Evolutionary conservation across 495 filamentous ascomycete species (phyloP).

Genomic region (Xylona heveae): DNA sequence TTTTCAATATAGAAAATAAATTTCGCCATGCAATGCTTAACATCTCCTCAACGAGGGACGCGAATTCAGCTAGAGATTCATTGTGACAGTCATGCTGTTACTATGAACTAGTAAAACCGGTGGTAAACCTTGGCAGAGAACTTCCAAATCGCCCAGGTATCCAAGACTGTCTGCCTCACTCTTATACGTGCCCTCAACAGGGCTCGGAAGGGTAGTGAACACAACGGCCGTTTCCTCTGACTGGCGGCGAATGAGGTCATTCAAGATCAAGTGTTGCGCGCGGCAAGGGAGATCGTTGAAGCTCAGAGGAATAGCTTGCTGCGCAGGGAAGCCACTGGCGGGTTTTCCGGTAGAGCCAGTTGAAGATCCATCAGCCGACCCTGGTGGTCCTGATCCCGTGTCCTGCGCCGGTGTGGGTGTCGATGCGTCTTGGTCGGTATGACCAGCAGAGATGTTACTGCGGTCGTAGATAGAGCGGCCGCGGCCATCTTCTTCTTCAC

Average conservation of each 20-base stretch:
- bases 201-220: conserved; percentile 65
- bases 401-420: conserved; percentile 7
- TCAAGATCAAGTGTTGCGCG: conserved; percentile 68
- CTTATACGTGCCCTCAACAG: conserved; percentile 48
- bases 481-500: conserved; percentile 1
- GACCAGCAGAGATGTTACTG: too few species aligned
- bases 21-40: too few species aligned
- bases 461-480: too few species aligned
- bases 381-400: too few species aligned
- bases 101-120: conserved; percentile 63
- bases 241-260: conserved; percentile 55
- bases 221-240: conserved; percentile 56
- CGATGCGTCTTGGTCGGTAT: too few species aligned
- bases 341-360: too few species aligned
- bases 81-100: conserved; percentile 82
- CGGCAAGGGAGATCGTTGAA: conserved; percentile 74
- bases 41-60: too few species aligned
- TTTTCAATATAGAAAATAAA: too few species aligned
- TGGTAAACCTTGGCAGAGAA: conserved; percentile 44
- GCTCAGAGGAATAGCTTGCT: conserved; percentile 39
- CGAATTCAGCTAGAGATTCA: conserved; percentile 60
- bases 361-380: too few species aligned
- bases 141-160: conserved; percentile 59
- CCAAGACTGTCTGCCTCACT: conserved; percentile 45
- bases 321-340: conserved; percentile 28